Percentiles rank a stretch among this genome's conserved stretches.
phyloP scores from a whole-genome alignment of 1,284 basidiomycete genomes.

The Tilletia walkeri region DNA sequence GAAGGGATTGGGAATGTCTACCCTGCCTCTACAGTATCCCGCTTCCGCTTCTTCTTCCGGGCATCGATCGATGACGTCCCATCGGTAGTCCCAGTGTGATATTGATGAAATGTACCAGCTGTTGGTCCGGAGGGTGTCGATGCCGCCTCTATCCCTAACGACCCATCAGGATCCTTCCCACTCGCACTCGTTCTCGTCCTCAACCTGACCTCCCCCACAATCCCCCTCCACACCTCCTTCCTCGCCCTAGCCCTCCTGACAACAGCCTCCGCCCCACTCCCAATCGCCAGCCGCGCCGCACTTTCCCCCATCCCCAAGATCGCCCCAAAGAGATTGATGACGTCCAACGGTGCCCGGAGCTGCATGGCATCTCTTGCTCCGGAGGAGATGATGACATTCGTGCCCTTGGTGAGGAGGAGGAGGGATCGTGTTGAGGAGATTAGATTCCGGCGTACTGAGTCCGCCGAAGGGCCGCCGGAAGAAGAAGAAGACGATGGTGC shows the following conservation, averaged over 20 bases:
- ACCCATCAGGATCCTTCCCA: not conserved
- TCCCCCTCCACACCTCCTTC: conserved; percentile 16
- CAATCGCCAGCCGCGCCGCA: conserved; percentile 3
- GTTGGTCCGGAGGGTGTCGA: not conserved
- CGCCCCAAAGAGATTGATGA: conserved; percentile 43
- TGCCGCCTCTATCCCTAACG: not conserved
- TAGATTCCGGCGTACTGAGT: conserved; percentile 40
- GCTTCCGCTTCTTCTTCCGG: conserved; percentile 2
- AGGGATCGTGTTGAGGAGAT: conserved; percentile 47
- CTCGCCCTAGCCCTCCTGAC: conserved; percentile 16
- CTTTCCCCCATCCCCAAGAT: conserved; percentile 15
- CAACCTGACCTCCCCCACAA: not conserved
- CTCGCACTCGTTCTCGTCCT: not conserved
- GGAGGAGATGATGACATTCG: conserved; percentile 48
- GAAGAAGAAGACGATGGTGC: not conserved
- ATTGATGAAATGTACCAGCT: too few species aligned
- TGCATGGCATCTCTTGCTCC: conserved; percentile 36
- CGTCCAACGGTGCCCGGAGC: conserved; percentile 47
- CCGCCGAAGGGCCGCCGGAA: not conserved
- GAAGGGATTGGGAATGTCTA: not conserved
- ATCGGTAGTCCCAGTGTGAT: not conserved
- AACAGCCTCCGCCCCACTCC: not conserved
- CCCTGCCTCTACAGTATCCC: conserved; percentile 2
- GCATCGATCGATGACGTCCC: not conserved
- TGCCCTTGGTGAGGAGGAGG: conserved; percentile 49